Conservation (phyloP, 2,329 filamentous ascomycete genomes). For the Orbilia blumenaviensis region DNA sequence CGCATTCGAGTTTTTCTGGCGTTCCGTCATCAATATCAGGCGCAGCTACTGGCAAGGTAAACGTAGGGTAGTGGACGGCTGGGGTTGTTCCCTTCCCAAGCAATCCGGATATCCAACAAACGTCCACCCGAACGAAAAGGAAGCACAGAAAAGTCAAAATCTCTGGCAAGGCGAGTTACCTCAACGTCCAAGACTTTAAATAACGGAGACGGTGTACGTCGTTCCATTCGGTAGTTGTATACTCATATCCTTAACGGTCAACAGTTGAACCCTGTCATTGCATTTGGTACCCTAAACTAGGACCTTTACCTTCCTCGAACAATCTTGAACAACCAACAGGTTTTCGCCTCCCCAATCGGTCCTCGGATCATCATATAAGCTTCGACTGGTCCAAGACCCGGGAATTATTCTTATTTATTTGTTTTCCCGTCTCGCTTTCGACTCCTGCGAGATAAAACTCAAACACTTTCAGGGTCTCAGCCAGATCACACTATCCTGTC, state of each 20-base stretch:
- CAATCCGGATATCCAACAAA: constrained; percentile 24
- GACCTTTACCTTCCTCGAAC: constrained; percentile 39
- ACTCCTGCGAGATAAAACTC: neutral
- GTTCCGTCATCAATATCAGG: constrained; percentile 32
- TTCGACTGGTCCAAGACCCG: constrained; percentile 17
- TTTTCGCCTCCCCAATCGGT: constrained; percentile 45
- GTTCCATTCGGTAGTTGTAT: constrained; percentile 52
- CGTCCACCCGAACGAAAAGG: constrained; percentile 23
- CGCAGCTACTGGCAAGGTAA: constrained; percentile 26
- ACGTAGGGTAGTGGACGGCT: constrained; percentile 7
- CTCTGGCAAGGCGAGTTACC: constrained; percentile 12
- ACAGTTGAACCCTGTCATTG: constrained; percentile 29
- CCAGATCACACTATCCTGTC: constrained; percentile 45
- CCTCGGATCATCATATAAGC: constrained; percentile 38
- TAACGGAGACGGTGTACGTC: constrained; percentile 15
- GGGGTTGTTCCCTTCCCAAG: constrained; percentile 6
- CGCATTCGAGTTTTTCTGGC: constrained; percentile 11
- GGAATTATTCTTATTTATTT: constrained; percentile 24
- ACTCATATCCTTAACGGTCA: constrained; percentile 30
- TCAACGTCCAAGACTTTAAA: constrained; percentile 23
- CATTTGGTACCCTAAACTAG: constrained; percentile 26
- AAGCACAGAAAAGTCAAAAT: constrained; percentile 17
- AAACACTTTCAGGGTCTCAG: constrained; percentile 7
- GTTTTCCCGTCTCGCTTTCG: neutral
- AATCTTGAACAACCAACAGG: constrained; percentile 29